These are phyloP conservation scores for Ceratocystiopsis sp. DNA, from an alignment of 2,329 filamentous ascomycete species.

Conservation along the genomic window DNA sequence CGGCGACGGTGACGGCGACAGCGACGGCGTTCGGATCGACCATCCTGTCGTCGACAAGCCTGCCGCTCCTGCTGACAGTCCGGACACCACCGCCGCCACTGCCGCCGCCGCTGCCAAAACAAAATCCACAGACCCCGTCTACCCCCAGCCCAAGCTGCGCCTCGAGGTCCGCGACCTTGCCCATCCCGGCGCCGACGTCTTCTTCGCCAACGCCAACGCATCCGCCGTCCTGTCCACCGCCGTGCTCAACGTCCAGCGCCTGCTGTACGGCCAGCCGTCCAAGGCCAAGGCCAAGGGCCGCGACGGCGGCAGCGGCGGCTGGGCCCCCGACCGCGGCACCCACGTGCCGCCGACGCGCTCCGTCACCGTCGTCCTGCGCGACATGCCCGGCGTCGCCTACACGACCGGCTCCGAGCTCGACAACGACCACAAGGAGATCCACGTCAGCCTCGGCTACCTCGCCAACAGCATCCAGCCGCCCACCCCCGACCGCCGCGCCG, in stretches of 20 bases:
- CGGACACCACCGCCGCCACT: no score
- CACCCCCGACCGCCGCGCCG: constrained; percentile 19
- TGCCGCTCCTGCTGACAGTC: no score
- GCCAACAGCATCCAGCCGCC: constrained; percentile 20
- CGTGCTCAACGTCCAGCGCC: constrained; percentile 49
- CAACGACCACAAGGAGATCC: constrained; percentile 79
- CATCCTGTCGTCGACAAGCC: no score
- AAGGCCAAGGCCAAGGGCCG: no score
- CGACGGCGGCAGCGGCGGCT: constrained; percentile 15
- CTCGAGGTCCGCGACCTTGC: constrained; percentile 40
- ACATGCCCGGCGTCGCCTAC: constrained; percentile 76
- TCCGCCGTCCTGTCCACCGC: constrained; percentile 43
- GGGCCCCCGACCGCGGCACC: constrained; percentile 22
- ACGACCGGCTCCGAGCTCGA: constrained; percentile 69
- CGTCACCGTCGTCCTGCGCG: constrained; percentile 64
- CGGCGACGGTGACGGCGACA: no score
- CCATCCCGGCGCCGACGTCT: constrained; percentile 44
- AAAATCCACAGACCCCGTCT: constrained; percentile 8
- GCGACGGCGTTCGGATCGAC: no score
- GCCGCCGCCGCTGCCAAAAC: no score
- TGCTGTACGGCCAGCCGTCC: constrained; percentile 41
- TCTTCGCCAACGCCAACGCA: constrained; percentile 50
- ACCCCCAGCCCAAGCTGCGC: constrained; percentile 36
- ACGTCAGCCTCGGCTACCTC: constrained; percentile 69
- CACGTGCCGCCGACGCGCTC: constrained; percentile 53